Base-by-base conservation (phyloP, 2,329 filamentous ascomycete species). In the Fusarium sp. region DNA sequence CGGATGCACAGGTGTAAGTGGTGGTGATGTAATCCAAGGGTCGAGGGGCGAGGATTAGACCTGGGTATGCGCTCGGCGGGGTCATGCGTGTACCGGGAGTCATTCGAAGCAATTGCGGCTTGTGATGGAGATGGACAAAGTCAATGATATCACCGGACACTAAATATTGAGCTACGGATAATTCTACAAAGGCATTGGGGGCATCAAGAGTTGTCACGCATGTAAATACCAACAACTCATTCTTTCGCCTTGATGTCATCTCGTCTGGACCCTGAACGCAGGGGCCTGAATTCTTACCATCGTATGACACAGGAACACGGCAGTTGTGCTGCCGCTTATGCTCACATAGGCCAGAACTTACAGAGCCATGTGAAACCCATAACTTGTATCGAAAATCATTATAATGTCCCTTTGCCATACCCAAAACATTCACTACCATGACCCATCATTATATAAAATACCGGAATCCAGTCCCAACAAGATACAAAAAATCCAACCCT, bases 21-120 rank as follows among this genome's bases (percentile, higher is more conserved):
- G 59, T 62, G 68, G 75, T 78, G 76, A 76, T 76, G 73, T 76
- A 75, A 78, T 78, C 57, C 43, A 60, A 46, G 30, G 50, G n/a
- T 12, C 36, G 39, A 30, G 46, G 50, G 47, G 31, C 31, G 31
- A 34, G 31, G 63, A 54, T 48, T 43, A 41, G 51, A 28, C 27
- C 18, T 47, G 48, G 18, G 40, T 67, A 71, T 75, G 74, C 69
- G 57, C 15, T 30, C 54, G 40, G 51, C 53, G 64, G 64, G 66
- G 63, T 51, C 37, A 67, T 76, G 75, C 68, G 58, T 40, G 13
- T 72, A 76, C 31, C 65, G 74, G 55, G 57, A 55, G 52, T 43
- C 13, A 16, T n/a, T 40, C 12, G 40, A 7, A 23, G 40, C 39
- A 10, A 36, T 37, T 43, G 30, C 27, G 13, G 15, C 13, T 23